Base-by-base conservation (phyloP, 768 basidiomycete genomes). In the Suillus discolor region DNA sequence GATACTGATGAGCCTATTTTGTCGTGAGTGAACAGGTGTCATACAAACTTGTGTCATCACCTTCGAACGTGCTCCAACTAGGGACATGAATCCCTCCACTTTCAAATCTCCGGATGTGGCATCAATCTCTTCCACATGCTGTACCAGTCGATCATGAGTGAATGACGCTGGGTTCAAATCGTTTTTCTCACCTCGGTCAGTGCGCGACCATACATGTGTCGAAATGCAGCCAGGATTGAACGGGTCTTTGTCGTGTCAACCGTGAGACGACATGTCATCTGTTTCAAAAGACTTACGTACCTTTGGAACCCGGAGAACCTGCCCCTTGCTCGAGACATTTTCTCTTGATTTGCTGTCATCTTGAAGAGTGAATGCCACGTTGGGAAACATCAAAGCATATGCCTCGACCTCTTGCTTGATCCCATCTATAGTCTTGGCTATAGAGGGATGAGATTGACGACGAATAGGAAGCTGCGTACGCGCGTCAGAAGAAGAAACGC, bases 61-160 rank as follows among this genome's bases (percentile, higher is more conserved):
- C 81, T 90, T 94, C 25, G 92, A 89, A 67, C 82, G 78, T 28
- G 90, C 85, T 9, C 93, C 93, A 20, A 86, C 84, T 6, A 94
- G 81, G 73, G 93, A 92, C 64, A 97, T 87, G 74, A 99, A 98
- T 0, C 97, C 97, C 64, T 89, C 81, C 9, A 94, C 78, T 53
- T 75, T 84, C 71, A 90, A 76, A 18, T 81, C 78, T 11, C 79
- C 88, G n/a, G 76, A 81, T 41, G 70, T 72, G 1, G 82, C 76
- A 36, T 86, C 70, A 59, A 95, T 82, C 63, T 85, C 83, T 67
- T 94, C 90, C 9, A 91, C 84, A 69, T 89, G 85, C 93, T 95
- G 70, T 49, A 62, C 49, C 51, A 34, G 45, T 57, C 36, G 49
- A n/a, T 62, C 28, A 63, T 57, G 39, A 38, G 59, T 42, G 23